Evolutionary conservation across 2,329 filamentous ascomycete genomes (phyloP).

Genomic region (Corynespora cassiicola): DNA sequence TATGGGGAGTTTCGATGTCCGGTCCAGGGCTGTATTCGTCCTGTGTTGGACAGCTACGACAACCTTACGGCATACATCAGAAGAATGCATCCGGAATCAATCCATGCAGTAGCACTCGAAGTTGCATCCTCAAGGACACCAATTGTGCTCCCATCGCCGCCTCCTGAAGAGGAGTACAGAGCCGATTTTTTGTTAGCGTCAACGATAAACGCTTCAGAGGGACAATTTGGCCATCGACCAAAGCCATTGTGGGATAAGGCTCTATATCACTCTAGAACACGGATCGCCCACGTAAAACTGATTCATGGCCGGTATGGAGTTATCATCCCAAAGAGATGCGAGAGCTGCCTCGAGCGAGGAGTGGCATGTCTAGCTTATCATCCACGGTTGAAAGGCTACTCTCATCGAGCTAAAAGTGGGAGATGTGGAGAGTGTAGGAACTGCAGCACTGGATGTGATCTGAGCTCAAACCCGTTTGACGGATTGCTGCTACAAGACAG

Average conservation of each 20-base stretch:
- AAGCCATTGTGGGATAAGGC: neutral
- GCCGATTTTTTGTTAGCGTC: neutral
- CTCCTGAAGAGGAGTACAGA: neutral
- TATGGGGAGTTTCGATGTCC: too few species aligned
- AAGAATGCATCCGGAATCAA: conserved; percentile 4
- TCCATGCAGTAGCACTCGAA: conserved; percentile 4
- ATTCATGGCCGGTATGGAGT: conserved; percentile 7
- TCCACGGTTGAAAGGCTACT: too few species aligned
- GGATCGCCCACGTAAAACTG: conserved; percentile 4
- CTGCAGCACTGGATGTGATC: too few species aligned
- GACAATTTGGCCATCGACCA: conserved; percentile 2
- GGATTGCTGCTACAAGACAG: too few species aligned
- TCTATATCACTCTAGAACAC: neutral
- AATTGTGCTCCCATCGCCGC: conserved; percentile 2
- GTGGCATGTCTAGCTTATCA: too few species aligned
- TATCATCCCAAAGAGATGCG: conserved; percentile 4
- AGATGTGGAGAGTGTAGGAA: too few species aligned
- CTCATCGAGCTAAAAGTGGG: too few species aligned
- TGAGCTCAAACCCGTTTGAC: too few species aligned
- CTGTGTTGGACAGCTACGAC: neutral
- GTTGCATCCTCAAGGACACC: neutral
- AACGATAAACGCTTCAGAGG: neutral
- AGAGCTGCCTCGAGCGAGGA: neutral
- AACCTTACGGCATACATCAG: conserved; percentile 4
- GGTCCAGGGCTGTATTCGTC: neutral